Evolutionary conservation across 176 grass and related monocot genomes (phyloP), one percentile per base, ranked within the genome.

Genomic region (Tillandsia fasciculata): DNA sequence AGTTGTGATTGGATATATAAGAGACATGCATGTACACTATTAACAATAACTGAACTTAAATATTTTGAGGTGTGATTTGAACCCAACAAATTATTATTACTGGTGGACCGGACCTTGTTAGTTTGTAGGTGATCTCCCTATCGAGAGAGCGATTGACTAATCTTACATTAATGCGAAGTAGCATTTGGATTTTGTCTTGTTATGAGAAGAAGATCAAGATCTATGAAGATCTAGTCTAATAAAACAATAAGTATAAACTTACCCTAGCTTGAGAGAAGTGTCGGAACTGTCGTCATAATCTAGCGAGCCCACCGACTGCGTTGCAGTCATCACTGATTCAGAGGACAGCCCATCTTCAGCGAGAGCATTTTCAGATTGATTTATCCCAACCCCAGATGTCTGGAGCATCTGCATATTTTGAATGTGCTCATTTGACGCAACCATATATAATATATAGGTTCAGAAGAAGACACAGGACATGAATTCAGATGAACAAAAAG

Each of bases 311-410:
- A 80, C 84, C 9, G 90, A 88, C 47, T 94, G 59, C 58, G 88
- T 79, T 51, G 80, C 90, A 72, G 90, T 94, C 80, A 92, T 90
- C 15, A 93, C 90, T 71, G 95, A 99, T 81, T 99, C 95, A 59
- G 95, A 88, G 17, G 95, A 93, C 66, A 90, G 95, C n/a, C 95
- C 87, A 73, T 93, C 95, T 86, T 99, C 95, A 70, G 77, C 80
- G 64, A 79, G 68, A 67, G 74, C 33, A 70, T 85, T 93, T 77
- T 99, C 84, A 9, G 78, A 73, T 26, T 87, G 84, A 79, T 51
- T 75, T 70, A 76, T 63, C 33, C 66, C 72, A 49, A 53, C 52
- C 64, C 61, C 79, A 3, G 78, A 71, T 70, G 86, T 78, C 66
- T 88, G 77, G 75, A 72, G 74, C 49, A 94, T 75, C 95, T 94